Evolutionary conservation across 371 early-diverging fungal genomes (phyloP).

Genomic region (Smittium mucronatum): DNA sequence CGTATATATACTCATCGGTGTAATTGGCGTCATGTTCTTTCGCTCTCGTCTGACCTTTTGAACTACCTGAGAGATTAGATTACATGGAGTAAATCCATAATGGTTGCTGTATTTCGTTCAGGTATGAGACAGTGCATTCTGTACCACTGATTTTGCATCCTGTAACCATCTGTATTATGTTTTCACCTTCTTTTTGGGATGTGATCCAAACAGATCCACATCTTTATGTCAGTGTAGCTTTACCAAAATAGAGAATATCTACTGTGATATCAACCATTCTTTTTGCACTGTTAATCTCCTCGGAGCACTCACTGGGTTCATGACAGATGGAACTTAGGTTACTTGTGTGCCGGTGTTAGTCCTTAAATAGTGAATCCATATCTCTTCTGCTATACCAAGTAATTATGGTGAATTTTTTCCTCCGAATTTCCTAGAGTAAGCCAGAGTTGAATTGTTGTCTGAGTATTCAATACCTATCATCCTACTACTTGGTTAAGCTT

Average conservation of each 20-base stretch:
- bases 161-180: neutral
- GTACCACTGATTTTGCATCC: neutral
- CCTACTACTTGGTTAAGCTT: neutral
- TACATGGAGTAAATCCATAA: neutral
- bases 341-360: constrained; percentile 3
- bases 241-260: neutral
- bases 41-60: neutral
- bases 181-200: neutral
- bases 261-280: neutral
- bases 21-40: neutral
- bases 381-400: neutral
- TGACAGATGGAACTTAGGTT: neutral
- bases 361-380: neutral
- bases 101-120: neutral
- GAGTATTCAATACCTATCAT: neutral
- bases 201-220: neutral
- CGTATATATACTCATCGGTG: neutral
- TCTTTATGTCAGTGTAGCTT: neutral
- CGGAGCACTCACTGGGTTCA: constrained; percentile 1
- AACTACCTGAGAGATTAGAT: neutral
- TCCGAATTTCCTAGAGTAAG: neutral
- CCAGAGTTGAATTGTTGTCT: neutral
- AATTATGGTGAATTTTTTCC: neutral
- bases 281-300: neutral
- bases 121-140: neutral